These are phyloP conservation scores for Stentor coeruleus DNA, from an alignment of 73 alveolate species.

Conservation along the genomic window DNA sequence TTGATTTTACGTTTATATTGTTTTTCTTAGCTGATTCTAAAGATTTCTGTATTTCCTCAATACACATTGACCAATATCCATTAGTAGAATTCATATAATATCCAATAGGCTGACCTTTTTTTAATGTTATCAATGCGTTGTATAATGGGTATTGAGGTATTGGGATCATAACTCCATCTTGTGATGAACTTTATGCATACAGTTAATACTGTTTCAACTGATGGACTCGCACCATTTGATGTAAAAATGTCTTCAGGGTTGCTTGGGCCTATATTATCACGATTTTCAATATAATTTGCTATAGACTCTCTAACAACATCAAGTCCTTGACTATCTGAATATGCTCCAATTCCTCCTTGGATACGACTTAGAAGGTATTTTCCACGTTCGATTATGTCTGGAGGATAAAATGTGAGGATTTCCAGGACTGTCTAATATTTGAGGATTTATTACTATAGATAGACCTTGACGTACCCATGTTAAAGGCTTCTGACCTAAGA, in stretches of 20 bases:
- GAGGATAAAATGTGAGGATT: slow-evolving; percentile 20
- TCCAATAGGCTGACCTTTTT: slow-evolving; percentile 75
- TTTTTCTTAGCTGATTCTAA: slow-evolving; percentile 43
- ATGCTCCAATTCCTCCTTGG: slow-evolving; percentile 56
- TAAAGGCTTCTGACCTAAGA: slow-evolving; percentile 44
- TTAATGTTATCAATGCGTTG: slow-evolving; percentile 78
- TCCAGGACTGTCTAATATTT: too few species aligned
- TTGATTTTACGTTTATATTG: slow-evolving; percentile 66
- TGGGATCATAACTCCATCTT: slow-evolving; percentile 85
- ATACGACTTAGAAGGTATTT: background rate
- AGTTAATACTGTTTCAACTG: slow-evolving; percentile 44
- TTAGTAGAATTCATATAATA: slow-evolving; percentile 84
- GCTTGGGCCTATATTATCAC: too few species aligned
- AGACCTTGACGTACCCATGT: slow-evolving; percentile 55
- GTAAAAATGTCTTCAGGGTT: slow-evolving; percentile 51
- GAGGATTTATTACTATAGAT: slow-evolving; percentile 34
- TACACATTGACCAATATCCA: slow-evolving; percentile 76
- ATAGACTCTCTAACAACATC: slow-evolving; percentile 54
- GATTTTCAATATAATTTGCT: too few species aligned
- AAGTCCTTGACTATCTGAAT: slow-evolving; percentile 55
- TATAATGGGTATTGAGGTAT: slow-evolving; percentile 96
- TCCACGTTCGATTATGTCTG: slow-evolving; percentile 29
- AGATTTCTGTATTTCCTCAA: slow-evolving; percentile 47
- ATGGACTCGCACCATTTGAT: slow-evolving; percentile 74
- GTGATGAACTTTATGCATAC: slow-evolving; percentile 37